phyloP scores from a whole-genome alignment of 2,329 filamentous ascomycete genomes.

The Beauveria varroae region DNA sequence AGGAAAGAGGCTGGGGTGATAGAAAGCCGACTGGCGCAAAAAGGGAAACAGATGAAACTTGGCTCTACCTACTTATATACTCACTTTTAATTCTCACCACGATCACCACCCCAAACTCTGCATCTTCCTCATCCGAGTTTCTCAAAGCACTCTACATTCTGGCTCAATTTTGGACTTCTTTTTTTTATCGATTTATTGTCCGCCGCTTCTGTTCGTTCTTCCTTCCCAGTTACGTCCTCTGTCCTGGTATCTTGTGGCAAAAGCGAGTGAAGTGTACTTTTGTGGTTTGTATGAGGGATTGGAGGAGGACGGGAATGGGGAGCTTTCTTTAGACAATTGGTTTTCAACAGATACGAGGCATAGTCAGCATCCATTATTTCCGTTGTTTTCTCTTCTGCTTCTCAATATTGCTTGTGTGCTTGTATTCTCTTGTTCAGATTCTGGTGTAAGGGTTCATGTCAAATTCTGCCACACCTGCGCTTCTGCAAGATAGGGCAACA shows the following conservation, averaged over 20 bases:
- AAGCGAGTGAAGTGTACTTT: not conserved
- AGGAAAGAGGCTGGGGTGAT: not conserved
- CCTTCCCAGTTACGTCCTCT: not conserved
- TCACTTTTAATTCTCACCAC: conserved; percentile 6
- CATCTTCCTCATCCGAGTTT: not conserved
- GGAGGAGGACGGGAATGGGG: not conserved
- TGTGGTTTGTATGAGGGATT: not conserved
- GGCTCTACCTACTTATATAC: conserved; percentile 5
- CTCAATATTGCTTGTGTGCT: not conserved
- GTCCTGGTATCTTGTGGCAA: not conserved
- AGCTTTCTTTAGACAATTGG: not conserved
- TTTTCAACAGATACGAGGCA: conserved; percentile 4
- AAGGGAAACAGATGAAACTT: not conserved
- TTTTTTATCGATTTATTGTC: not conserved
- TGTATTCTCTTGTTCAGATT: not conserved
- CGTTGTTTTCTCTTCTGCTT: not conserved
- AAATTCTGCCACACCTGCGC: not conserved
- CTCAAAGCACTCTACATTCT: not conserved
- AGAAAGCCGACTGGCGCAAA: not conserved
- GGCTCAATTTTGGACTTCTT: not conserved
- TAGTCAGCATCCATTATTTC: conserved; percentile 2
- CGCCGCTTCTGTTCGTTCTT: not conserved
- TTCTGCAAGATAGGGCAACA: not conserved
- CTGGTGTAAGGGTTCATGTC: not conserved
- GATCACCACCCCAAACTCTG: not conserved